A percentile compares a stretch with the other conserved stretches of the same genome.
These are phyloP conservation scores for Botrytis galanthina DNA, from an alignment of 2,329 filamentous ascomycete species.

Conservation along the genomic window DNA sequence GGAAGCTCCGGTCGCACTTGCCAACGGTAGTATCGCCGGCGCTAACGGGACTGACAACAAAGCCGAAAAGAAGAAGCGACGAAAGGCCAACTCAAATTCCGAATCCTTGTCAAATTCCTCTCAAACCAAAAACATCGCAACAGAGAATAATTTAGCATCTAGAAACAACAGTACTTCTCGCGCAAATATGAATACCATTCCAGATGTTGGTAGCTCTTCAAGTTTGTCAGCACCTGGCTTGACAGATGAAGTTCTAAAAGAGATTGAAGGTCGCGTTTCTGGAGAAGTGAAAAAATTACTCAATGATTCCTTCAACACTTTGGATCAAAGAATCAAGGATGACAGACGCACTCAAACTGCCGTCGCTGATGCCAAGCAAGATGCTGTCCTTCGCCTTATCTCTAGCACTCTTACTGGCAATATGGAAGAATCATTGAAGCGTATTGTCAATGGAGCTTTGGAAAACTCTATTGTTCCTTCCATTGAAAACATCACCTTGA, in stretches of 20 bases:
- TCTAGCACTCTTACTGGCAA: constrained; percentile 68
- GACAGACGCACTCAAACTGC: constrained; percentile 66
- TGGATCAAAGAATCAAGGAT: constrained; percentile 62
- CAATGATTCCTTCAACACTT: constrained; percentile 56
- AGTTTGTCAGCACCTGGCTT: constrained; percentile 30
- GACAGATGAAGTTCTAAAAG: constrained; percentile 47
- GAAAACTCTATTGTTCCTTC: constrained; percentile 73
- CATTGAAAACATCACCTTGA: constrained; percentile 60
- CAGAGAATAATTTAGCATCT: constrained; percentile 36
- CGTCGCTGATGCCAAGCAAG: constrained; percentile 62
- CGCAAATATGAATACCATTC: constrained; percentile 23
- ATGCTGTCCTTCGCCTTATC: constrained; percentile 65
- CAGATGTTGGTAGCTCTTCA: constrained; percentile 24
- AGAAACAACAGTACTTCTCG: constrained; percentile 33
- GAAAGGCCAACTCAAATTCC: constrained; percentile 57
- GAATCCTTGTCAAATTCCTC: constrained; percentile 24
- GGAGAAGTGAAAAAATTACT: constrained; percentile 50
- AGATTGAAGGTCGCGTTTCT: constrained; percentile 49
- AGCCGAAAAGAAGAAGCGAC: constrained; percentile 65
- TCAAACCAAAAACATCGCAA: constrained; percentile 36
- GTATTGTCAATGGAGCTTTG: constrained; percentile 61
- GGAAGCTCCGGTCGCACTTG: constrained; percentile 20
- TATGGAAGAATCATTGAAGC: constrained; percentile 49
- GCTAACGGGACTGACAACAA: constrained; percentile 48
- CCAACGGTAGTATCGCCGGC: constrained; percentile 33